phyloP scores from a whole-genome alignment of 768 basidiomycete genomes.

The Amanita exitialis region DNA sequence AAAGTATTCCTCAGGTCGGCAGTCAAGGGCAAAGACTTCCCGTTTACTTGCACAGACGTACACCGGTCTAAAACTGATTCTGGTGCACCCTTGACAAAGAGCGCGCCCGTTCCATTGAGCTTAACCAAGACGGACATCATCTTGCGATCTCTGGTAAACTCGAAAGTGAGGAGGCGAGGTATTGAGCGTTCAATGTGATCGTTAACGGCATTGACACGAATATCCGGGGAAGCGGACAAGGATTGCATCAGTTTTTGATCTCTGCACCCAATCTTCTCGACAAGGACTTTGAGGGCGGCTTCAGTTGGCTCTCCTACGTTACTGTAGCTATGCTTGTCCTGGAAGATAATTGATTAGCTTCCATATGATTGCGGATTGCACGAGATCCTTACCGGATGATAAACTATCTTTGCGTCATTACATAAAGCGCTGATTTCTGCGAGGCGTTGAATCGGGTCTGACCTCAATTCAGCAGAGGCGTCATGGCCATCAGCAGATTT shows the following conservation, averaged over 20 bases:
- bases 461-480: conserved; percentile 43
- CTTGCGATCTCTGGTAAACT: conserved; percentile 96
- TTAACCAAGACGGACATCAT: conserved; percentile 96
- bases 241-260: conserved; percentile 48
- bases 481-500: conserved; percentile 55
- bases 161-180: conserved; percentile 84
- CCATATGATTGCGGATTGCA: background rate
- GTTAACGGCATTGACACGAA: conserved; percentile 78
- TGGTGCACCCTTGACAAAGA: conserved; percentile 94
- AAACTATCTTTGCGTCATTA: conserved; percentile 89
- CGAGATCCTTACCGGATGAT: conserved; percentile 47
- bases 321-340: conserved; percentile 74
- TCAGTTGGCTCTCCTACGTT: conserved; percentile 97
- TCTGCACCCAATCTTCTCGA: conserved; percentile 83
- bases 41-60: conserved; percentile 58
- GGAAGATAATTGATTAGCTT: conserved; percentile 7
- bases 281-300: conserved; percentile 90
- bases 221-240: conserved; percentile 44
- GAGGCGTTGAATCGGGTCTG: conserved; percentile 70
- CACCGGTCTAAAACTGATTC: conserved; percentile 92
- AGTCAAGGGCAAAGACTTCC: conserved; percentile 56
- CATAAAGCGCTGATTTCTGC: conserved; percentile 91
- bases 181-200: conserved; percentile 69
- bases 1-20: conserved; percentile 47
- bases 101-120: conserved; percentile 55